Conservation (phyloP, 768 basidiomycete genomes). For the Lenzites betulinus region DNA sequence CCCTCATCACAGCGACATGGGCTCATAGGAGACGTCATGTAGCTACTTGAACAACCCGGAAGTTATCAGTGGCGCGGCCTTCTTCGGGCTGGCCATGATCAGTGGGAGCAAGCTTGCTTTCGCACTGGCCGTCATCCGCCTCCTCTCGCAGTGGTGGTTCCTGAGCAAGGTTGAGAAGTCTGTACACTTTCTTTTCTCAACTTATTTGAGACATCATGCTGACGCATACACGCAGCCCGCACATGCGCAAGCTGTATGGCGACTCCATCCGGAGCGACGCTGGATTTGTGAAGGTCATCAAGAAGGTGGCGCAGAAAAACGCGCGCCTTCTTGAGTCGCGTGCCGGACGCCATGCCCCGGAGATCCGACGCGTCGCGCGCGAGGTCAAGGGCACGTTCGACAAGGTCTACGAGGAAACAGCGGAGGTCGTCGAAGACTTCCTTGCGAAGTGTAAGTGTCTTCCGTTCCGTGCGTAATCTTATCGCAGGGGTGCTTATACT, state of each 20-base stretch:
- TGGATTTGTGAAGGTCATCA: constrained; percentile 97
- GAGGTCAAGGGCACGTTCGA: constrained; percentile 95
- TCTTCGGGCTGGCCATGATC: constrained; percentile 91
- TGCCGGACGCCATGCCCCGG: constrained; percentile 81
- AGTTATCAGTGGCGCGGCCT: constrained; percentile 92
- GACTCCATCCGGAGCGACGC: constrained; percentile 93
- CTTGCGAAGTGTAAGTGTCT: constrained; percentile 74
- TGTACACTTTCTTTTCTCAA: constrained; percentile 31
- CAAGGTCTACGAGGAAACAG: constrained; percentile 93
- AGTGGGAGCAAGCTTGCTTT: constrained; percentile 93
- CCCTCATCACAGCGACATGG: not conserved
- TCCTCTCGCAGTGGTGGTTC: constrained; percentile 96
- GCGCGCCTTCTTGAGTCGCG: constrained; percentile 72
- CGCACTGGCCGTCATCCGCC: constrained; percentile 77
- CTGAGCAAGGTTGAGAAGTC: constrained; percentile 89
- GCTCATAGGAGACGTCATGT: not conserved
- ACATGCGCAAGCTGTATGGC: constrained; percentile 96
- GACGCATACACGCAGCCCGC: constrained; percentile 63
- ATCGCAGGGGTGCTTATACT: not conserved
- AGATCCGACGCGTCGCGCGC: constrained; percentile 78
- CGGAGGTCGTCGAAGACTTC: constrained; percentile 92
- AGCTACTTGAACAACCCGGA: constrained; percentile 96
- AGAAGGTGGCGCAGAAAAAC: constrained; percentile 85
- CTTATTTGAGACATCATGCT: not conserved
- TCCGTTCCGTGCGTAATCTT: no score